These are phyloP conservation scores for Ambrosiella xylebori DNA, from an alignment of 2,329 filamentous ascomycete genomes.

Conservation along the genomic window DNA sequence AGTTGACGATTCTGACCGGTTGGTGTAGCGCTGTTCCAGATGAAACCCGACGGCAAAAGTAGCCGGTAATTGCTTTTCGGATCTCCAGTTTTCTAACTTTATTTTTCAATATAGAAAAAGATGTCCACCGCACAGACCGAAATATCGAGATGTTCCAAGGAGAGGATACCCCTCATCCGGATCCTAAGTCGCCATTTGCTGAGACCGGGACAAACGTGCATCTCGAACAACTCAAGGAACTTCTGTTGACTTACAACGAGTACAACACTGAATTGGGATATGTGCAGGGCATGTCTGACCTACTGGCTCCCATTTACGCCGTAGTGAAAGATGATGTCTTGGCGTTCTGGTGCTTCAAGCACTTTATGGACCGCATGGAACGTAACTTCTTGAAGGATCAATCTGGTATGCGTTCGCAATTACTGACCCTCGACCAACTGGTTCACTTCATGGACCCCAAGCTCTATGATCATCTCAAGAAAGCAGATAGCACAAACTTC, in stretches of 20 bases:
- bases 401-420: slow-evolving; percentile 85
- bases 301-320: slow-evolving; percentile 88
- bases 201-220: slow-evolving; percentile 90
- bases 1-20: slow-evolving; percentile 19
- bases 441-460: slow-evolving; percentile 94
- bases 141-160: slow-evolving; percentile 89
- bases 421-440: slow-evolving; percentile 80
- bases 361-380: slow-evolving; percentile 97
- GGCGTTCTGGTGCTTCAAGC: slow-evolving; percentile 90
- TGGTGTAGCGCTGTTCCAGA: neutral
- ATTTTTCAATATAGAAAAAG: slow-evolving; percentile 56
- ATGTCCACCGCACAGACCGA: slow-evolving; percentile 92
- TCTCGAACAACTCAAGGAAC: slow-evolving; percentile 97
- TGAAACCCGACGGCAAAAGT: neutral
- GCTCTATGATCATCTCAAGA: slow-evolving; percentile 77
- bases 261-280: slow-evolving; percentile 92
- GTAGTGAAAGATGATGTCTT: slow-evolving; percentile 94
- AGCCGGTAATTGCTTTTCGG: neutral
- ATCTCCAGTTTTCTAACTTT: neutral
- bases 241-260: slow-evolving; percentile 96
- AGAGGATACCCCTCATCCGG: slow-evolving; percentile 90
- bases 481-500: slow-evolving; percentile 91
- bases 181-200: slow-evolving; percentile 88
- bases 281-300: slow-evolving; percentile 96
- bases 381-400: slow-evolving; percentile 92